Evolutionary conservation across 106 monocot species (phyloP), one percentile per base, ranked within the genome.

Genomic region (Apostasia ramifera): DNA sequence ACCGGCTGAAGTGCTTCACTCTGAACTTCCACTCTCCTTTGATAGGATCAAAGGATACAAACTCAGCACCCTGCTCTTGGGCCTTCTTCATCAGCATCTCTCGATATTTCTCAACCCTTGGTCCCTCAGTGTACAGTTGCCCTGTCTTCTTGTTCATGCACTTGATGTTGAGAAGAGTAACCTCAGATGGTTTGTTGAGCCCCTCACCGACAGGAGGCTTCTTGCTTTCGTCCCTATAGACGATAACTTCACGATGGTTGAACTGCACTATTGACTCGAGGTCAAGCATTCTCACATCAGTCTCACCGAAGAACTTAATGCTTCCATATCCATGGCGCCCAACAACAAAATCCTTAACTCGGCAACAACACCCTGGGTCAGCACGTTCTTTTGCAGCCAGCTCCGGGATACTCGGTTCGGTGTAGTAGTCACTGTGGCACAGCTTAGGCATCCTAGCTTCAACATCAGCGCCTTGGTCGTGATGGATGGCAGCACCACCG

Each of bases 11-110:
- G 65, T 97, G 92, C 48, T 87, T 71, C 69, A 97, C 97, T 72
- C 73, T 84, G 74, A 97, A 97, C 54, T 79, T 89, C 97, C 97
- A 97, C 64, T 97, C 97, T 0, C 86, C 97, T 62, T 87, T 81
- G 8, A 52, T 70, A 4, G 97, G 54, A 61, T 92, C 86, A 55
- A 81, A 97, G 2, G 86, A 87, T 0, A 97, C 69, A 44, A 97
- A 97, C 70, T 97, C 76, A 9, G 97, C 97, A 4, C 92, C 97
- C 70, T 97, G 97, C 65, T 97, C 89, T 67, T 73, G 59, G 0
- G 89, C 68, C 65, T 92, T 97, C 80, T 74, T 81, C 70, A 61
- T 71, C 61, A 97, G 81, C 84, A 97, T 87, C 71, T 82, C 97
- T 55, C 73, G 79, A 77, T 92, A 97, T 44, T 61, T 89, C 38